Conservation (phyloP, 1,139 yeast genomes). For the Taiozyma sp. region DNA sequence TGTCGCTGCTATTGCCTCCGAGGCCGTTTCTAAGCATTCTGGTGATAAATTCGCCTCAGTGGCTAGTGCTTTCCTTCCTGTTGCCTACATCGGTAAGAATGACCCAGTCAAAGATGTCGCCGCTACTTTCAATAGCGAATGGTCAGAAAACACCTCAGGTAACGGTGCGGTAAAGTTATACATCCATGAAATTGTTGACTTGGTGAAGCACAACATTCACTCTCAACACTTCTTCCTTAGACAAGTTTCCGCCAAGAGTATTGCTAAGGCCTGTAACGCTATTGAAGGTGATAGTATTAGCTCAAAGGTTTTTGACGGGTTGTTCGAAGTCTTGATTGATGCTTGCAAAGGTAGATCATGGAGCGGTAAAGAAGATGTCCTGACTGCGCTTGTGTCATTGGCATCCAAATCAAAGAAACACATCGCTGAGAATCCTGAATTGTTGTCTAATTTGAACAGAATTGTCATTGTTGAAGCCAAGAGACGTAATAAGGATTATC, state of each 20-base stretch:
- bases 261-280: conserved; percentile 53
- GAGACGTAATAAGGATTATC: conserved; percentile 64
- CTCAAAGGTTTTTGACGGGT: conserved; percentile 25
- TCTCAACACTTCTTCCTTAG: conserved; percentile 63
- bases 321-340: conserved; percentile 52
- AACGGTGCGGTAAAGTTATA: conserved; percentile 66
- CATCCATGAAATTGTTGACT: conserved; percentile 57
- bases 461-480: conserved; percentile 56
- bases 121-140: conserved; percentile 52
- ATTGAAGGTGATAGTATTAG: conserved; percentile 30
- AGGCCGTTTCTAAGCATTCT: conserved; percentile 64
- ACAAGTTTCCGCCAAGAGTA: conserved; percentile 64
- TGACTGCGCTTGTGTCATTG: conserved; percentile 64
- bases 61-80: conserved; percentile 65
- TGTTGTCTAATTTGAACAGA: conserved; percentile 34
- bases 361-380: conserved; percentile 78
- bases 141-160: conserved; percentile 81
- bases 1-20: conserved; percentile 58
- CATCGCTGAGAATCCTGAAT: conserved; percentile 24
- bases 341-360: conserved; percentile 79
- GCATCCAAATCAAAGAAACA: conserved; percentile 38
- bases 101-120: conserved; percentile 48
- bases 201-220: conserved; percentile 44
- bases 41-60: conserved; percentile 62
- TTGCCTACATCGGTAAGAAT: conserved; percentile 73